phyloP scores from a whole-genome alignment of 2,329 filamentous ascomycete genomes.

The Calonectria pteridis region DNA sequence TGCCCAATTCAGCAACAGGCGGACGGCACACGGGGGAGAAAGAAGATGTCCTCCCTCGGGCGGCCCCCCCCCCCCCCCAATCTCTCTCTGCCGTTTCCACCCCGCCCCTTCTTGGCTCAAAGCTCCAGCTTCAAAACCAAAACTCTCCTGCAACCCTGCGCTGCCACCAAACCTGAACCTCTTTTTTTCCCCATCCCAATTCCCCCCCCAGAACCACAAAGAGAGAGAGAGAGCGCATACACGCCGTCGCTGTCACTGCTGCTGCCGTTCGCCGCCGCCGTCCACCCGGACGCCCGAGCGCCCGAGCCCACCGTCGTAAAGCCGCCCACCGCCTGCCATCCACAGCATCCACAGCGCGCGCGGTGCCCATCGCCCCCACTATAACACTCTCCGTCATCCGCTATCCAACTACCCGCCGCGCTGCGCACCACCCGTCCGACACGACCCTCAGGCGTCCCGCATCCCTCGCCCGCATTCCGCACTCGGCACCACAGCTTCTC shows the following conservation, averaged over 20 bases:
- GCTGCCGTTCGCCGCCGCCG: conserved; percentile 35
- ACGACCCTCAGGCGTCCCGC: conserved; percentile 32
- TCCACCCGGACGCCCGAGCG: conserved; percentile 45
- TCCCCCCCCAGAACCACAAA: neutral
- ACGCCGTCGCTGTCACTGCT: conserved; percentile 12
- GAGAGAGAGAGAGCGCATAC: neutral
- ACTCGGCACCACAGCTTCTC: conserved; percentile 32
- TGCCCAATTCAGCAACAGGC: conserved; percentile 21
- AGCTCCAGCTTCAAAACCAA: conserved; percentile 11
- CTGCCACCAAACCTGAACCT: conserved; percentile 13
- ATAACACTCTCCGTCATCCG: neutral
- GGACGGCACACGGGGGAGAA: conserved; percentile 12
- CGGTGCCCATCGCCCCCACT: neutral
- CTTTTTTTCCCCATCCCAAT: neutral
- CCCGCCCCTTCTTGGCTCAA: conserved; percentile 18
- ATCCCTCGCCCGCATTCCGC: conserved; percentile 37
- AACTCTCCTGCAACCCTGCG: conserved; percentile 9
- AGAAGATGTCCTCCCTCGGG: neutral
- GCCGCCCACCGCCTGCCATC: conserved; percentile 33
- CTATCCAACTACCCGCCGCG: neutral
- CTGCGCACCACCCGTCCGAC: conserved; percentile 26
- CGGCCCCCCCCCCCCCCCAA: neutral
- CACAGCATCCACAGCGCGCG: neutral
- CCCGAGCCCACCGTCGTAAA: conserved; percentile 39
- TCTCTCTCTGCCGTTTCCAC: conserved; percentile 8